These are phyloP conservation scores for Colletotrichum chlorophyti DNA, from an alignment of 2,329 filamentous ascomycete species.

Conservation along the genomic window DNA sequence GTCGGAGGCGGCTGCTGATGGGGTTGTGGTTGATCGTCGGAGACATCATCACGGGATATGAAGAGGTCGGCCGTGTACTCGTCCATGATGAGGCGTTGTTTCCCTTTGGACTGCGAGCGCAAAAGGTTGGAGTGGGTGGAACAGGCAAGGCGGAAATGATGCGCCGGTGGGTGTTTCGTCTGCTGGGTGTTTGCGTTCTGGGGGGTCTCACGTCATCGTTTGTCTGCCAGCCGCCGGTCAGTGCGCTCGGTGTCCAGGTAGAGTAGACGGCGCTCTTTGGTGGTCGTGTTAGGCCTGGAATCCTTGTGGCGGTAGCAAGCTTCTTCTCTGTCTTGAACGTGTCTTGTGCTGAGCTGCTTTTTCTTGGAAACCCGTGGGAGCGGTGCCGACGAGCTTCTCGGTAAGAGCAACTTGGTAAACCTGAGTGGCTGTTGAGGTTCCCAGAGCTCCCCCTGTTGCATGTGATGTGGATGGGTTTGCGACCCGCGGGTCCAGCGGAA, in stretches of 20 bases:
- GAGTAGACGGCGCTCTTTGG: neutral
- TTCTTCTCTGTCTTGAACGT: neutral
- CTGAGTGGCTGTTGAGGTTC: slow-evolving; percentile 6
- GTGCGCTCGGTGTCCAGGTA: neutral
- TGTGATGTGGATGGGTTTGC: slow-evolving; percentile 15
- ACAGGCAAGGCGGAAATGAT: slow-evolving; percentile 4
- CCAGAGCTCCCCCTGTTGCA: slow-evolving; percentile 18
- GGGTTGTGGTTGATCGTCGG: slow-evolving; percentile 18
- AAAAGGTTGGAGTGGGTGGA: slow-evolving; percentile 1
- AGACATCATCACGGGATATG: slow-evolving; percentile 28
- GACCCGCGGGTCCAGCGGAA: neutral
- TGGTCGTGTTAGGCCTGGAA: neutral
- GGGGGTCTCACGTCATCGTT: slow-evolving; percentile 26
- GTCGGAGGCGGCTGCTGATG: slow-evolving; percentile 22
- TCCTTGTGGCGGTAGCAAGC: too few relatives aligned
- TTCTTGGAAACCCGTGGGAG: neutral
- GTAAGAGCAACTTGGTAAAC: slow-evolving; percentile 1
- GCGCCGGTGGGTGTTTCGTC: slow-evolving; percentile 16
- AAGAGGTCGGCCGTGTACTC: slow-evolving; percentile 31
- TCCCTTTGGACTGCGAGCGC: neutral
- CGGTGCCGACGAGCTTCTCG: neutral
- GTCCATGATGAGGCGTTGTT: slow-evolving; percentile 24
- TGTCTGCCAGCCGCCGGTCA: neutral
- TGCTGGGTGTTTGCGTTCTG: slow-evolving; percentile 6
- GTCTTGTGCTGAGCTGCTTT: neutral